Conservation (phyloP, 192 early-diverging fungal genomes). For the Coemansia sp. region DNA sequence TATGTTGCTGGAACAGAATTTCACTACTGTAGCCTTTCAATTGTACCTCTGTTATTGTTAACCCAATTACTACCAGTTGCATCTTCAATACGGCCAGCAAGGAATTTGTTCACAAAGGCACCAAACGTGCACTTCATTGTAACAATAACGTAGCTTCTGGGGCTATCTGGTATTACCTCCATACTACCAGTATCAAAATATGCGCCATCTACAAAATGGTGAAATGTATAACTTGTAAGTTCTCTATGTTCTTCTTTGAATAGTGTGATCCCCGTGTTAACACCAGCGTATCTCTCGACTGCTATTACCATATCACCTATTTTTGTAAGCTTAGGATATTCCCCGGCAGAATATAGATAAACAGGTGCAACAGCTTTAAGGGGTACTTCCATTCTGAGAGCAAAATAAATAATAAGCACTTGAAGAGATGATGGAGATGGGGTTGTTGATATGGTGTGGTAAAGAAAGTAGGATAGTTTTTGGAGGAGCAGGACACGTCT, state of each 20-base stretch:
- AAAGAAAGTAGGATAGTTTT: no score
- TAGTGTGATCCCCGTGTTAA: no score
- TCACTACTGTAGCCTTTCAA: not conserved
- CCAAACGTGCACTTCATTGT: not conserved
- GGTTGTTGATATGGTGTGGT: no score
- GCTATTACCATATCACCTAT: no score
- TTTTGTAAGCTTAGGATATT: no score
- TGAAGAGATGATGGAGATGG: not conserved
- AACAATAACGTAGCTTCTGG: not conserved
- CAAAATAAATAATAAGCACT: not conserved
- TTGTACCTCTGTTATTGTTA: not conserved
- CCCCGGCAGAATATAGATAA: not conserved
- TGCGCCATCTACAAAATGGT: not conserved
- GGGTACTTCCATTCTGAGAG: not conserved
- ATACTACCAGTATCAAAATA: not conserved
- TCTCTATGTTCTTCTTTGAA: no score
- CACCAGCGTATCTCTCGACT: no score
- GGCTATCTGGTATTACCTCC: not conserved
- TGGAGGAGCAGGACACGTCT: not conserved
- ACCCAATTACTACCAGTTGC: not conserved
- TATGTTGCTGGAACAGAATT: not conserved
- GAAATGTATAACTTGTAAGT: not conserved
- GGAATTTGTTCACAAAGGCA: no score
- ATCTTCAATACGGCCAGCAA: not conserved
- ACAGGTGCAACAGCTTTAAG: not conserved